Evolutionary conservation across 768 basidiomycete species (phyloP), one percentile per base, ranked within the genome.

Genomic region (Auriscalpium microsporum): DNA sequence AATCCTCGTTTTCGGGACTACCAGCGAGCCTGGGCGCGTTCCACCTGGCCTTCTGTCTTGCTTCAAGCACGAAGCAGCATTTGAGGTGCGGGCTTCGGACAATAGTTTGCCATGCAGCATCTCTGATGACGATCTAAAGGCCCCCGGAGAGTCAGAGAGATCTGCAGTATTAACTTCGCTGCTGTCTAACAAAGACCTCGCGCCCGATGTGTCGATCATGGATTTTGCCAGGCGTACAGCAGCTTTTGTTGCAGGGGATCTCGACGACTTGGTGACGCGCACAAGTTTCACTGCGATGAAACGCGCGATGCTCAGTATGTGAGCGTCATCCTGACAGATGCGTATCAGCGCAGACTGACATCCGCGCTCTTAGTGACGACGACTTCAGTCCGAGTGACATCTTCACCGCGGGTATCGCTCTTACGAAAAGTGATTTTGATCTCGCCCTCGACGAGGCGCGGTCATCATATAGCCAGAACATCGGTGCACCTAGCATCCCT

Each of bases 401-500:
- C 19, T 60, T 67, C 44, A 64, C 66, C 6, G 73, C 74, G 5
- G 77, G 75, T 2, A 63, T 80, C 8, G 69, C 74, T 8, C 58
- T 84, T 36, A 78, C 72, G 17, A 75, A 76, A 0, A 73, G 74
- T 44, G 92, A 97, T 65, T 86, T 98, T 62, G 79, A 86, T 4
- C 55, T 61, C 14, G 92, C 91, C 0, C 74, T 98, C 17, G 75
- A 76, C 11, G 79, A 83, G 57, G 87, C 88, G 11, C 76, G 93
- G 53, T 72, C 79, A 10, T 79, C 87, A 0, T 94, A 94, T 68
- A 87, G 90, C 8, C 90, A 94, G 66, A 91, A 80, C 64, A 95
- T 98, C 57, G 95, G 94, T n/a, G 92, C 93, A 23, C 96, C 96
- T 0, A 94, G 88, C 62, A 99, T 99, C 37, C 96, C 96, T 1